These are phyloP conservation scores for Diaporthe amygdali DNA, from an alignment of 2,329 filamentous ascomycete species.

Conservation along the genomic window DNA sequence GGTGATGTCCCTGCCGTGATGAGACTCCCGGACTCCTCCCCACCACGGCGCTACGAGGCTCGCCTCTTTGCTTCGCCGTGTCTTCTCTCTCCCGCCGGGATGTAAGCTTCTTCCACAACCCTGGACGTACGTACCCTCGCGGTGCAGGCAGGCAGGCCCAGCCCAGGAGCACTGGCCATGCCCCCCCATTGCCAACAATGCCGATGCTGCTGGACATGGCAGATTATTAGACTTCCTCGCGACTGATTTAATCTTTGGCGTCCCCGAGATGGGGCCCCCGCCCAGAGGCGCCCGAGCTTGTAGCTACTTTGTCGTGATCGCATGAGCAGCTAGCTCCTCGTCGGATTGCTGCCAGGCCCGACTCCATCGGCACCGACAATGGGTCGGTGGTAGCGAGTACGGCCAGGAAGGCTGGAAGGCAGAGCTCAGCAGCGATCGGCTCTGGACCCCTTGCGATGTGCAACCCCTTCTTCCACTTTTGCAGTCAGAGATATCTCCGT, in stretches of 20 bases:
- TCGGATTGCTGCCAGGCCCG: conserved; percentile 6
- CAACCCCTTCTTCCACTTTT: conserved; percentile 15
- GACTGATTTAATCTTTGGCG: neutral
- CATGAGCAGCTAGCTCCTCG: conserved; percentile 6
- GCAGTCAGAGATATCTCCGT: conserved; percentile 19
- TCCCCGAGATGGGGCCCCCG: neutral
- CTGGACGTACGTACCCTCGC: neutral
- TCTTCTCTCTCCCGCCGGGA: neutral
- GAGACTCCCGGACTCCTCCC: conserved; percentile 13
- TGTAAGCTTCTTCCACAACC: conserved; percentile 22
- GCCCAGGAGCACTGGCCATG: conserved; percentile 7
- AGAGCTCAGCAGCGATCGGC: neutral
- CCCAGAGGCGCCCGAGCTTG: conserved; percentile 9
- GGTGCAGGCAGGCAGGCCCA: conserved; percentile 4
- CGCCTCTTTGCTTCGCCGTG: conserved; percentile 2
- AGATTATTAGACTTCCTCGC: conserved; percentile 1
- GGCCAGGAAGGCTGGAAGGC: conserved; percentile 3
- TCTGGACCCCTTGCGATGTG: conserved; percentile 18
- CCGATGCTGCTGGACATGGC: conserved; percentile 17
- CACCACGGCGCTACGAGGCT: conserved; percentile 14
- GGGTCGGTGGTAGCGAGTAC: conserved; percentile 6
- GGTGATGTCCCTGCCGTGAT: conserved; percentile 14
- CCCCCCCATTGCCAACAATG: neutral
- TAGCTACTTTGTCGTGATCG: neutral
- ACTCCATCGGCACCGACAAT: conserved; percentile 3